Evolutionary conservation across 371 early-diverging fungal genomes (phyloP).

Genomic region (Massospora cicadina): DNA sequence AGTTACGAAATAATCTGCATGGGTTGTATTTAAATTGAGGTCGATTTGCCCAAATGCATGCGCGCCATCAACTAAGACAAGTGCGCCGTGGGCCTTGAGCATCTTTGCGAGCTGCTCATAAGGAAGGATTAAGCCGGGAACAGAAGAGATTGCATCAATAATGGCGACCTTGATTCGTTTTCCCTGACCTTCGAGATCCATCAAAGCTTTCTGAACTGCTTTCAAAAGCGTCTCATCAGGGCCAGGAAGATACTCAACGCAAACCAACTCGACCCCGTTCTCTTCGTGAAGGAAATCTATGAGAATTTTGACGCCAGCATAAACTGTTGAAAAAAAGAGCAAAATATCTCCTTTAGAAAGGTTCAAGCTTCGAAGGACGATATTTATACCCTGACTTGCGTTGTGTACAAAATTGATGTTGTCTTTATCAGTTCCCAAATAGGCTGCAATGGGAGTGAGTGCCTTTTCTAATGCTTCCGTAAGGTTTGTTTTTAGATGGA

Average conservation of each 20-base stretch:
- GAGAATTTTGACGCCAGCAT: constrained; percentile 23
- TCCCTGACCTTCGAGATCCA: neutral
- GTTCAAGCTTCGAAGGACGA: constrained; percentile 17
- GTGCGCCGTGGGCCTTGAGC: constrained; percentile 27
- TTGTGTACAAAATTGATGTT: constrained; percentile 22
- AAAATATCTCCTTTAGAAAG: constrained; percentile 18
- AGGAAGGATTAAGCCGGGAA: constrained; percentile 34
- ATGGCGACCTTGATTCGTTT: constrained; percentile 21
- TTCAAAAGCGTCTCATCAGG: constrained; percentile 14
- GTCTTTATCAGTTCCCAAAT: constrained; percentile 17
- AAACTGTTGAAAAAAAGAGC: constrained; percentile 23
- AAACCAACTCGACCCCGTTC: constrained; percentile 15
- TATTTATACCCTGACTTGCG: constrained; percentile 19
- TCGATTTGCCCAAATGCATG: constrained; percentile 52
- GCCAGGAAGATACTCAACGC: constrained; percentile 17
- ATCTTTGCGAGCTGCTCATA: constrained; percentile 28
- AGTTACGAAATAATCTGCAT: constrained; percentile 47
- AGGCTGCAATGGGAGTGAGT: constrained; percentile 15
- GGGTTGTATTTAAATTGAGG: constrained; percentile 26
- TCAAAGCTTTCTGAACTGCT: neutral
- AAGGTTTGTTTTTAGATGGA: constrained; percentile 6
- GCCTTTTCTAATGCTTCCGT: constrained; percentile 12
- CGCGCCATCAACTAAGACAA: constrained; percentile 49
- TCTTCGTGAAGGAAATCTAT: constrained; percentile 20
- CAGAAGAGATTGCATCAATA: constrained; percentile 36